A percentile compares a stretch with the other conserved stretches of the same genome.
These are phyloP conservation scores for Chrysochromulina parva DNA, from an alignment of 78 protist genomes.

Conservation along the genomic window DNA sequence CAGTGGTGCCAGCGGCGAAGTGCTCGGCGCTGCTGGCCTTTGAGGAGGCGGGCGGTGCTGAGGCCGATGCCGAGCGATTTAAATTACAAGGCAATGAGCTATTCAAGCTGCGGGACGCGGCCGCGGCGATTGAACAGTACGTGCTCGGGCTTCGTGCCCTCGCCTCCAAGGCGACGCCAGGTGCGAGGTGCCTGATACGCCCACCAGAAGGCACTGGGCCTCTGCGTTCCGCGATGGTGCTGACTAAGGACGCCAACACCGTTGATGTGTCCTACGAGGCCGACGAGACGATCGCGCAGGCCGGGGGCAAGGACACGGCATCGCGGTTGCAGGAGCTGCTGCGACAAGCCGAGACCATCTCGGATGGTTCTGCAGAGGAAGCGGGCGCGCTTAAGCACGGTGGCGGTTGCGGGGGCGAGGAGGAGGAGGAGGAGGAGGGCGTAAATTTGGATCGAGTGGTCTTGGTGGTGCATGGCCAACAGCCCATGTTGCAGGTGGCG, in stretches of 20 bases:
- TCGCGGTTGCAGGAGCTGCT: no score
- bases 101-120: not conserved
- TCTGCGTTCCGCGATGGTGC: not conserved
- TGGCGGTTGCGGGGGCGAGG: no score
- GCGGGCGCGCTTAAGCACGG: no score
- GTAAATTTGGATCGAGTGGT: no score
- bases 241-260: not conserved
- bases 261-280: not conserved
- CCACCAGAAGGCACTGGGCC: not conserved
- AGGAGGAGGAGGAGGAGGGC: no score
- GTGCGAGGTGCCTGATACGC: not conserved
- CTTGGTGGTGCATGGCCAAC: no score
- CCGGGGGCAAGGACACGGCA: no score
- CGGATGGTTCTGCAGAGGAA: no score
- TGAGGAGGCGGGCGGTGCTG: not conserved
- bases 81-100: not conserved
- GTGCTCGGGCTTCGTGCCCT: not conserved
- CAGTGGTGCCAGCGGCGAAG: not conserved
- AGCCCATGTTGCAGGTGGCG: not conserved
- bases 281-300: no score
- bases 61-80: not conserved
- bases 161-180: not conserved
- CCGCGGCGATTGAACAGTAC: not conserved
- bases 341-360: no score
- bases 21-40: not conserved